Base-by-base conservation (phyloP, 495 filamentous ascomycete genomes). In the Haplographium delicatum region DNA sequence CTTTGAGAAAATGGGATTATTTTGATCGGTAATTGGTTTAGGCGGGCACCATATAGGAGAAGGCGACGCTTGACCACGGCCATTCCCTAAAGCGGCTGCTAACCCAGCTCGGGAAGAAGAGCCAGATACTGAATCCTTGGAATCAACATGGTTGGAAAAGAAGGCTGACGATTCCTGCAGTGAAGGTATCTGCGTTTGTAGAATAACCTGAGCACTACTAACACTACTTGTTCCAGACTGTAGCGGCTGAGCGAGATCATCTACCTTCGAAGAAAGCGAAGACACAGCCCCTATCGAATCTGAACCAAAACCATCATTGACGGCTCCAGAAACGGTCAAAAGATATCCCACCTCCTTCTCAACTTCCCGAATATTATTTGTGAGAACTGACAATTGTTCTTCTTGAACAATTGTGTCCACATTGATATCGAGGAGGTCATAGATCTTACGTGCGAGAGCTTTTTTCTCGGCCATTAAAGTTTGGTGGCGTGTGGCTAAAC, bases 151-250 rank as follows among this genome's bases (percentile, higher is more conserved):
- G 4, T 23, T 27, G 20, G 44, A 53, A 16, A 23, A 46, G 5
- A 20, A 9, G 4, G 28, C 26, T n/a, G 46, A 25, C 4, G 27
- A 30, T 19, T 47, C 41, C 15, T 13, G 25, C 11, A 54, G 11
- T 2, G 51, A 58, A 2, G 65, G 61, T 11, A 68, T 43, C 48
- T 78, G 73, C 0, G 73, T 77, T 43, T 78, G 73, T 15, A 70
- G 59, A 23, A 75, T 69, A 11, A 76, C 62, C 53, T 79, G 71
- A 15, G 68, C 68, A 44, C 62, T 63, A 49, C 63, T 65, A 47
- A 67, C 60, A 2, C 62, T 45, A 25, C 52, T 55, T 25, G 54
- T 50, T 28, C 40, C 50, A 10, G 50, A 57, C 34, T 39, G 18
- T 8, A 39, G n/a, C 16, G 35, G 53, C 26, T 15, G 10, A 13